phyloP scores from a whole-genome alignment of 441 rosid species.

The Geranium incanum region DNA sequence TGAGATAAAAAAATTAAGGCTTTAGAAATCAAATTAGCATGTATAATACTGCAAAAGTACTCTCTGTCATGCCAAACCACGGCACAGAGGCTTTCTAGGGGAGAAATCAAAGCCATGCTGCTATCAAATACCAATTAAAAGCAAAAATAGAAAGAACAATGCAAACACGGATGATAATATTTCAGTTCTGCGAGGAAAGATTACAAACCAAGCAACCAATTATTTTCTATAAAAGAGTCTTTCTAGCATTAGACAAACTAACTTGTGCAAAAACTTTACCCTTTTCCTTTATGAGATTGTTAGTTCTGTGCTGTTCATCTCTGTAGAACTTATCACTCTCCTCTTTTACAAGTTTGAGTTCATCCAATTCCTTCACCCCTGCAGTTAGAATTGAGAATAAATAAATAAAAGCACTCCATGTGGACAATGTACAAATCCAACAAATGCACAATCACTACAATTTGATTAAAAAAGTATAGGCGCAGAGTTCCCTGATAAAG shows the following conservation, averaged over 20 bases:
- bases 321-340: slow-evolving; percentile 40
- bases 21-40: slow-evolving; percentile 12
- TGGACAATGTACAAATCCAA: not conserved
- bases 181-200: not conserved
- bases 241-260: not conserved
- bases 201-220: not conserved
- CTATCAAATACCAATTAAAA: not conserved
- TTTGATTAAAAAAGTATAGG: not conserved
- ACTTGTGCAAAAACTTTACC: slow-evolving; percentile 30
- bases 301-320: slow-evolving; percentile 38
- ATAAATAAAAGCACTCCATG: slow-evolving; percentile 5
- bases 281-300: slow-evolving; percentile 54
- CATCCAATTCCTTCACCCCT: slow-evolving; percentile 62
- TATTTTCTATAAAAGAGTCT: not conserved
- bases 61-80: not conserved
- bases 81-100: not conserved
- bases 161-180: not conserved
- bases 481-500: not conserved
- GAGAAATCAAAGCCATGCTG: not conserved
- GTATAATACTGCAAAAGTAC: slow-evolving; percentile 2
- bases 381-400: slow-evolving; percentile 21
- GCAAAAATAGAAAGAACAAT: not conserved
- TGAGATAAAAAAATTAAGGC: not conserved
- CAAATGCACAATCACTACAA: slow-evolving; percentile 3
- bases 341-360: slow-evolving; percentile 49